A percentile compares a stretch with the other conserved stretches of the same genome.
These are phyloP conservation scores for Chrysoporthe puriensis DNA, from an alignment of 2,329 filamentous ascomycete species.

Conservation along the genomic window DNA sequence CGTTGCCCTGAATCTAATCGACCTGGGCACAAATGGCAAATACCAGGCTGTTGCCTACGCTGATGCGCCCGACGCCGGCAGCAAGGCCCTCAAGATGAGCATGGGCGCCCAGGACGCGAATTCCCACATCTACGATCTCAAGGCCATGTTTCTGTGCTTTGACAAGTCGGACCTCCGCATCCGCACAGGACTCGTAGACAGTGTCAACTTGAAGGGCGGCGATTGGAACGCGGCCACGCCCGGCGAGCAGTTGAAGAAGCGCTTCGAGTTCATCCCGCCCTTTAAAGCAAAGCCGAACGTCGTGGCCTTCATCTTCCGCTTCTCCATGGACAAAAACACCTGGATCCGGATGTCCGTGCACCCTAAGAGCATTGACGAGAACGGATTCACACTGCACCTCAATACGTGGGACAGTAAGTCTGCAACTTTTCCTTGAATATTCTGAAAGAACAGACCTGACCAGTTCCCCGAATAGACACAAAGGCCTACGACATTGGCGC, in stretches of 20 bases:
- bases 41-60: neutral
- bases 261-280: neutral
- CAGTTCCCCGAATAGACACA: neutral
- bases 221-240: neutral
- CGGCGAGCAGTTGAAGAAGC: neutral
- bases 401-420: neutral
- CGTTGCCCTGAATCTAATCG: neutral
- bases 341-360: constrained; percentile 1
- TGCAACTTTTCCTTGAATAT: too few relatives aligned
- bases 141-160: neutral
- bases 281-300: neutral
- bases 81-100: neutral
- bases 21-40: neutral
- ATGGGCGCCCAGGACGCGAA: neutral
- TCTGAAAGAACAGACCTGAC: neutral
- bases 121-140: neutral
- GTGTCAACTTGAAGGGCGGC: neutral
- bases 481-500: constrained; percentile 1
- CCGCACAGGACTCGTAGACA: neutral
- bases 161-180: neutral
- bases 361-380: neutral
- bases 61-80: neutral
- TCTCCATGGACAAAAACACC: neutral
- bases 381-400: neutral
- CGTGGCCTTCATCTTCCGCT: neutral